Evolutionary conservation across 108 stramenopile species (phyloP).

Genomic region (Skeletonema grethae): DNA sequence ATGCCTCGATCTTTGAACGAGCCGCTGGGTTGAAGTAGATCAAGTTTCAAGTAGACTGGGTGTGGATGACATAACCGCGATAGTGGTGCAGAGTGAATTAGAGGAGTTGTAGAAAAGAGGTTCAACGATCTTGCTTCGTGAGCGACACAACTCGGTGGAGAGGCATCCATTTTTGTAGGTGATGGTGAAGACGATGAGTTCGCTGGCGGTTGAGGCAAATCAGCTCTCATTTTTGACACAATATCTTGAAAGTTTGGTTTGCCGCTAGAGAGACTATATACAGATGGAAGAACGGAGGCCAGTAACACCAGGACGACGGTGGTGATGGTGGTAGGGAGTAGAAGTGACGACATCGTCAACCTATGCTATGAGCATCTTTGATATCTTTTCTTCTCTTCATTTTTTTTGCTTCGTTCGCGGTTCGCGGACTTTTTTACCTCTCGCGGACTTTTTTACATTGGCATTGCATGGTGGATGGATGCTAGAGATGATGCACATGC

Average conservation of each 20-base stretch:
- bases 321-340: background rate
- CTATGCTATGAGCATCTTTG: too few species aligned
- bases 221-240: background rate
- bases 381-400: too few species aligned
- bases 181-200: too few species aligned
- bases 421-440: too few species aligned
- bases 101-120: conserved; percentile 57
- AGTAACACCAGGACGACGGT: background rate
- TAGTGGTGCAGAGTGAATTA: conserved; percentile 62
- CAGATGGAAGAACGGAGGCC: background rate
- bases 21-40: conserved; percentile 69
- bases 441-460: too few species aligned
- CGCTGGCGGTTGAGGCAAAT: background rate
- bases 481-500: too few species aligned
- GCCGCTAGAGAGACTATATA: background rate
- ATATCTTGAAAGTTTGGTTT: conserved; percentile 5
- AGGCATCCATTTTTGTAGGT: background rate
- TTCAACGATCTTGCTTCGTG: conserved; percentile 41
- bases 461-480: too few species aligned
- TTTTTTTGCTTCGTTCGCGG: too few species aligned
- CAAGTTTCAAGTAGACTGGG: conserved; percentile 79
- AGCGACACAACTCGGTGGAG: conserved; percentile 27
- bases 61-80: conserved; percentile 48
- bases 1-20: conserved; percentile 86
- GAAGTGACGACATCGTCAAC: too few species aligned